Evolutionary conservation across 768 basidiomycete genomes (phyloP).

Genomic region (Austroboletus eburneus): DNA sequence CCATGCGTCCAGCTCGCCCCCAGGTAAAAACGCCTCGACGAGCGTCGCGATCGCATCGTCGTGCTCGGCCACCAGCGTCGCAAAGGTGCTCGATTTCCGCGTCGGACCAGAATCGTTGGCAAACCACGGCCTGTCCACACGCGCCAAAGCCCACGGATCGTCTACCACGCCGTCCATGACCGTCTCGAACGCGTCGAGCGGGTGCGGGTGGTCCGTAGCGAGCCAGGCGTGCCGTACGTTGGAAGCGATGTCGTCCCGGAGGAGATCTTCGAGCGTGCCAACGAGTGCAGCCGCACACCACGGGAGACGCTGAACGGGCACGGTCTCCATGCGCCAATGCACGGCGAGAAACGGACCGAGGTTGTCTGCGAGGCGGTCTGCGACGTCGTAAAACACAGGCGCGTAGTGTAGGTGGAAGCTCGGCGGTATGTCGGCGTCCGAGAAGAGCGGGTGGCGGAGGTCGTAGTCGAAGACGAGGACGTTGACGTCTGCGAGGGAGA

Average conservation of each 20-base stretch:
- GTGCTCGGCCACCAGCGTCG: conserved; percentile 38
- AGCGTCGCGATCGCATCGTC: conserved; percentile 44
- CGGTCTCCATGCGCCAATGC: conserved; percentile 57
- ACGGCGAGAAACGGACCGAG: conserved; percentile 43
- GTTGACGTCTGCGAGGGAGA: conserved; percentile 28
- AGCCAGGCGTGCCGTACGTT: conserved; percentile 46
- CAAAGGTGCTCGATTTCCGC: conserved; percentile 47
- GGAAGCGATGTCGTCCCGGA: conserved; percentile 28
- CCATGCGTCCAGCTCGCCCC: conserved; percentile 39
- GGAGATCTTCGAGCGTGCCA: conserved; percentile 26
- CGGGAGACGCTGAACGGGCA: conserved; percentile 37
- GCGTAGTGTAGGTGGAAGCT: conserved; percentile 40
- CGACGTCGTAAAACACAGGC: conserved; percentile 38
- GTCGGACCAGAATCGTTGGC: neutral
- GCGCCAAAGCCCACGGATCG: too few relatives aligned
- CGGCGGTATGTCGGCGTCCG: neutral
- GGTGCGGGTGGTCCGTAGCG: conserved; percentile 49
- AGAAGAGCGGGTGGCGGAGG: conserved; percentile 44
- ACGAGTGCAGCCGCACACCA: conserved; percentile 51
- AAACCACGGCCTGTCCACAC: neutral
- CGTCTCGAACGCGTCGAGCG: conserved; percentile 1
- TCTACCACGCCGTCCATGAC: neutral
- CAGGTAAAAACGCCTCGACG: conserved; percentile 38
- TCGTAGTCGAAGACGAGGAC: conserved; percentile 55
- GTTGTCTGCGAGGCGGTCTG: conserved; percentile 32